Conservation (phyloP, 2,329 filamentous ascomycete genomes). For the Alternaria sp. region DNA sequence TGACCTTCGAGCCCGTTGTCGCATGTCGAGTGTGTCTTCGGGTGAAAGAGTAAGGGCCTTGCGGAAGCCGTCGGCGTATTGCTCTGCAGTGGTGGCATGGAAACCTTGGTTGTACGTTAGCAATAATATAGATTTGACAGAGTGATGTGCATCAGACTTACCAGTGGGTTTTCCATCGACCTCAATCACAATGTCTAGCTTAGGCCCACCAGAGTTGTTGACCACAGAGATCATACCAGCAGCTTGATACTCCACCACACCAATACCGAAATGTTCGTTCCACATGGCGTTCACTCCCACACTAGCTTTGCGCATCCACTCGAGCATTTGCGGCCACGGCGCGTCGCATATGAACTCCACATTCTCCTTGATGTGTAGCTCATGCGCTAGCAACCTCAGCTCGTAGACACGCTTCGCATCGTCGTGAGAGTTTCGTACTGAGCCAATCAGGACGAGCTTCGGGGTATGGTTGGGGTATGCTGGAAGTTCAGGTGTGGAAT, state of each 20-base stretch:
- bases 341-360: conserved; percentile 92
- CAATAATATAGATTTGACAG: not conserved
- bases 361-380: conserved; percentile 78
- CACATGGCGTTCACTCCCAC: conserved; percentile 98
- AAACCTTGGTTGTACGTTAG: conserved; percentile 67
- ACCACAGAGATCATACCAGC: conserved; percentile 93
- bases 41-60: conserved; percentile 74
- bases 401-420: conserved; percentile 88
- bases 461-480: conserved; percentile 61
- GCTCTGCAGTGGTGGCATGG: conserved; percentile 77
- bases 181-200: conserved; percentile 87
- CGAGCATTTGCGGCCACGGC: conserved; percentile 84
- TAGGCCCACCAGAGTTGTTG: conserved; percentile 91
- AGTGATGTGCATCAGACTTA: conserved; percentile 46
- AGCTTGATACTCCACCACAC: conserved; percentile 97
- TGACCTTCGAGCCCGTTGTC: conserved; percentile 77
- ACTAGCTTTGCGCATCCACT: conserved; percentile 77
- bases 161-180: conserved; percentile 81
- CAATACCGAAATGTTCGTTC: conserved; percentile 99
- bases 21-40: conserved; percentile 74
- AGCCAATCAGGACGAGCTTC: conserved; percentile 84
- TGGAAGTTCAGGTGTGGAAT: conserved; percentile 35
- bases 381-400: conserved; percentile 83
- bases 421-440: conserved; percentile 80
- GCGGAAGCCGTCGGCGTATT: conserved; percentile 83